phyloP scores from a whole-genome alignment of 345 rosid species.

The Durio zibethinus region DNA sequence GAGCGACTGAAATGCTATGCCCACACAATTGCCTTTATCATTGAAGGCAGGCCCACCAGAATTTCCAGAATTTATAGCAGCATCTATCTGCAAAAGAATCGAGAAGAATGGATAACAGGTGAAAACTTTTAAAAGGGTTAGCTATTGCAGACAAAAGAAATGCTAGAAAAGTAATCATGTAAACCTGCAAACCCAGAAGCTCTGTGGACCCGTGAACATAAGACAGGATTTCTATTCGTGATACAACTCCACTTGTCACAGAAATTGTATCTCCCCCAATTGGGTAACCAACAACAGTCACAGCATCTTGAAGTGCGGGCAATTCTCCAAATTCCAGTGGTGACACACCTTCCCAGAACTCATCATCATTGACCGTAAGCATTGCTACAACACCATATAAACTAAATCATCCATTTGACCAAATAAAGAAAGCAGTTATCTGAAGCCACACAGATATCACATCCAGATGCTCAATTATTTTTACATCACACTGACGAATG shows the following conservation, averaged over 20 bases:
- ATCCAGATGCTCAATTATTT: background rate
- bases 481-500: background rate
- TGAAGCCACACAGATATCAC: background rate
- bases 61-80: constrained; percentile 74
- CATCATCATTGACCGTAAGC: constrained; percentile 56
- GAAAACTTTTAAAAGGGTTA: background rate
- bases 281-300: constrained; percentile 74
- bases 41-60: constrained; percentile 81
- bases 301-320: constrained; percentile 80
- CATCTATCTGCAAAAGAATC: constrained; percentile 54
- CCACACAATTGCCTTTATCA: constrained; percentile 69
- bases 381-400: constrained; percentile 40
- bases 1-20: constrained; percentile 77
- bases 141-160: background rate
- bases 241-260: constrained; percentile 76
- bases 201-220: constrained; percentile 71
- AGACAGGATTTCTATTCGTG: constrained; percentile 66
- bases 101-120: background rate
- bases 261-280: constrained; percentile 77
- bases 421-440: background rate
- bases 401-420: background rate
- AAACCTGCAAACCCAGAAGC: constrained; percentile 68
- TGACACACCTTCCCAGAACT: constrained; percentile 64
- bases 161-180: constrained; percentile 1
- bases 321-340: constrained; percentile 68